These are phyloP conservation scores for Phytophthora tubulina DNA, from an alignment of 352 stramenopile species.

Conservation along the genomic window DNA sequence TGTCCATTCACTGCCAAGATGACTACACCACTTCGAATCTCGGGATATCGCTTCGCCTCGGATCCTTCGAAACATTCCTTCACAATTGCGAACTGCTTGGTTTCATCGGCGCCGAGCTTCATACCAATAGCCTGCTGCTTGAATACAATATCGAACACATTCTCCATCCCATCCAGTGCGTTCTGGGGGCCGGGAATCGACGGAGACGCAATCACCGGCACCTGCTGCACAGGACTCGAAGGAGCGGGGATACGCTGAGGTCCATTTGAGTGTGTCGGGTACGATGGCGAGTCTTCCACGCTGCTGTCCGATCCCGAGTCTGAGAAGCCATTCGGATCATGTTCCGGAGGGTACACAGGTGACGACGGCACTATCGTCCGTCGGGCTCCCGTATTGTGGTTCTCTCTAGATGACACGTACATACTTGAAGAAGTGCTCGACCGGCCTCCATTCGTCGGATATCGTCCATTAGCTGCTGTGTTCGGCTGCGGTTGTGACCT, in stretches of 20 bases:
- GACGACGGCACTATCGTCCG: constrained; percentile 29
- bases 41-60: constrained; percentile 76
- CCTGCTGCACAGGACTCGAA: constrained; percentile 36
- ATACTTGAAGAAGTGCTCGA: constrained; percentile 22
- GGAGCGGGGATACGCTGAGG: constrained; percentile 28
- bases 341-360: constrained; percentile 33
- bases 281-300: constrained; percentile 42
- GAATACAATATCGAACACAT: constrained; percentile 89
- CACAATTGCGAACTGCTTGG: constrained; percentile 78
- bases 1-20: constrained; percentile 87
- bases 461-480: constrained; percentile 25
- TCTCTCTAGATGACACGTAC: constrained; percentile 34
- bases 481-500: constrained; percentile 19
- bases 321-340: constrained; percentile 52
- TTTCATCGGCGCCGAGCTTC: constrained; percentile 80
- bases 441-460: constrained; percentile 16
- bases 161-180: constrained; percentile 69
- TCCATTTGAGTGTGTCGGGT: constrained; percentile 32
- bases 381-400: constrained; percentile 15
- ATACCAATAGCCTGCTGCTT: constrained; percentile 87
- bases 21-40: constrained; percentile 85
- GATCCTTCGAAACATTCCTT: constrained; percentile 86
- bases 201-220: constrained; percentile 37
- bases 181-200: constrained; percentile 41
- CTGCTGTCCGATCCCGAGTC: constrained; percentile 71